Percentiles rank a stretch among this genome's conserved stretches.
Evolutionary conservation across 176 grass and related monocot species (phyloP).

Genomic region (Carex myosuroides): DNA sequence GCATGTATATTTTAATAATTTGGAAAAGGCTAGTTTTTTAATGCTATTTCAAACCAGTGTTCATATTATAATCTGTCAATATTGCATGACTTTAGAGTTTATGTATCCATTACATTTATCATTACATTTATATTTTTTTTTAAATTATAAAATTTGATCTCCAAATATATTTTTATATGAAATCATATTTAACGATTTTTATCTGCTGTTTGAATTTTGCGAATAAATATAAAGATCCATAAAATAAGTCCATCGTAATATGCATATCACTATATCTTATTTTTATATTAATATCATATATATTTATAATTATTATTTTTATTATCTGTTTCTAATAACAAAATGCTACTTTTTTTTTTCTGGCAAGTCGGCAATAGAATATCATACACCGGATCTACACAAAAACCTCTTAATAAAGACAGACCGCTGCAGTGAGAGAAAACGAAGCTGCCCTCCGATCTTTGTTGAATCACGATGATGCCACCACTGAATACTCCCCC

Average conservation of each 20-base stretch:
- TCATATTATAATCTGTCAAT: background rate
- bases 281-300: background rate
- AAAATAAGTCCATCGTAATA: background rate
- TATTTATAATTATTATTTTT: background rate
- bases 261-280: background rate
- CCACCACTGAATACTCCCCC: background rate
- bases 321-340: background rate
- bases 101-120: background rate
- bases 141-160: too few species aligned
- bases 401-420: background rate
- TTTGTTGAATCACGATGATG: slow-evolving; percentile 1
- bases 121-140: too few species aligned
- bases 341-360: background rate
- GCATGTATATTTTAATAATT: background rate
- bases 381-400: background rate
- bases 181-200: too few species aligned
- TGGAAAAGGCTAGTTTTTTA: background rate
- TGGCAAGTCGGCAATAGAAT: background rate
- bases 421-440: background rate
- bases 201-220: too few species aligned
- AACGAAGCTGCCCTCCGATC: background rate
- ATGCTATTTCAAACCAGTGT: background rate
- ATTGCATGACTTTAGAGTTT: background rate
- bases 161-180: too few species aligned
- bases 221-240: too few species aligned